Evolutionary conservation across 2,329 filamentous ascomycete genomes (phyloP).

Genomic region (Truncatella angustata): DNA sequence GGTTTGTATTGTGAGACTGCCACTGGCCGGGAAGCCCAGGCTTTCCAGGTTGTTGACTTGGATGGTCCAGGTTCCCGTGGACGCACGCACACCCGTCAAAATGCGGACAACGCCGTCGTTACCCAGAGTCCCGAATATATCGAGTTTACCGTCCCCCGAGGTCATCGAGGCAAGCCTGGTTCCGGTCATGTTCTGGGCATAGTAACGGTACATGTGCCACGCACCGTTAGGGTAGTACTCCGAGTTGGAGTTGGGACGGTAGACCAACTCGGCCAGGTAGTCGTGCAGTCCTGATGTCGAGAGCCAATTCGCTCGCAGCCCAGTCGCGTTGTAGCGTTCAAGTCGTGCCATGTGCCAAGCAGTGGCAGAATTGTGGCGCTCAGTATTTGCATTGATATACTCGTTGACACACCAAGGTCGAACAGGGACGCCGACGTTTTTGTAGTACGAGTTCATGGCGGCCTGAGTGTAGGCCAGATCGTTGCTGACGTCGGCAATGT

Average conservation of each 20-base stretch:
- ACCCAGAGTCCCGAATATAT: slow-evolving; percentile 37
- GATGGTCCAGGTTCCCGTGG: slow-evolving; percentile 32
- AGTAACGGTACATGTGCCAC: slow-evolving; percentile 3
- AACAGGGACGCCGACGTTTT: slow-evolving; percentile 24
- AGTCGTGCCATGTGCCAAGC: slow-evolving; percentile 46
- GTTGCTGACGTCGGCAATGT: neutral
- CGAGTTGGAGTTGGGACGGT: slow-evolving; percentile 21
- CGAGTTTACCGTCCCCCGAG: slow-evolving; percentile 32
- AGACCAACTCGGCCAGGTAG: slow-evolving; percentile 39
- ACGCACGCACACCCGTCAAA: slow-evolving; percentile 30
- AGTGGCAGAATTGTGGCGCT: slow-evolving; percentile 39
- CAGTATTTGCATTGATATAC: slow-evolving; percentile 37
- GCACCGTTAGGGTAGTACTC: slow-evolving; percentile 1
- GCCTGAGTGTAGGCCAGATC: neutral
- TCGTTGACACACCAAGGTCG: slow-evolving; percentile 46
- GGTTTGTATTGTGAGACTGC: slow-evolving; percentile 30
- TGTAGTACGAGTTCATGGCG: neutral
- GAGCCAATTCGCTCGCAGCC: slow-evolving; percentile 46
- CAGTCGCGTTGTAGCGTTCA: slow-evolving; percentile 40
- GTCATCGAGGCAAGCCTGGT: slow-evolving; percentile 14
- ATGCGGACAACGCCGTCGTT: slow-evolving; percentile 28
- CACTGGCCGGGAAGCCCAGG: slow-evolving; percentile 29
- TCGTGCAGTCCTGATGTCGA: slow-evolving; percentile 39
- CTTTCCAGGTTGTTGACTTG: slow-evolving; percentile 28
- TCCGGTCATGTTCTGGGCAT: neutral